phyloP scores from a whole-genome alignment of 495 filamentous ascomycete species.

The Hamigera avellanea region DNA sequence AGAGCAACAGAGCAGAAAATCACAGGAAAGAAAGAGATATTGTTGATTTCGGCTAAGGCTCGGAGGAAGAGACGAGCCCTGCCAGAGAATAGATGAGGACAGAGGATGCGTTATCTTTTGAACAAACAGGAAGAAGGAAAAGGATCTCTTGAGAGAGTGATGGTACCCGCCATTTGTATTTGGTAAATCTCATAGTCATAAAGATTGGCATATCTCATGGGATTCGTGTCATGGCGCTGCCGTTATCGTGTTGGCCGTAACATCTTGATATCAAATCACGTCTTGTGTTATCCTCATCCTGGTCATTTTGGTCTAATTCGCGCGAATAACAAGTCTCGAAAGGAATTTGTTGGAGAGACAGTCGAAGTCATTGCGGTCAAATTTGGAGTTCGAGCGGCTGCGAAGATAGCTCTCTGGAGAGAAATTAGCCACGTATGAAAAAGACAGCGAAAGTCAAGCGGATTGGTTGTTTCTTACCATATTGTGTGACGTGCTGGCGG shows the following conservation, averaged over 20 bases:
- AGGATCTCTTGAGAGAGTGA: slow-evolving; percentile 5
- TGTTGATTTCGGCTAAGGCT: background rate
- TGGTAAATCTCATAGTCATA: slow-evolving; percentile 16
- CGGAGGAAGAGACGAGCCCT: too few relatives aligned
- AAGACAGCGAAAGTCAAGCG: background rate
- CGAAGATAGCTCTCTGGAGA: slow-evolving; percentile 48
- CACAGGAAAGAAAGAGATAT: slow-evolving; percentile 13
- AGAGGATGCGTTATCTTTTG: background rate
- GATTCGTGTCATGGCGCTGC: slow-evolving; percentile 11
- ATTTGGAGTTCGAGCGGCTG: slow-evolving; percentile 50
- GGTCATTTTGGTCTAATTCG: slow-evolving; percentile 49
- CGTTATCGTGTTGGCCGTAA: slow-evolving; percentile 13
- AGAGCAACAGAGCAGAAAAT: slow-evolving; percentile 6
- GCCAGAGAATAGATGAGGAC: background rate
- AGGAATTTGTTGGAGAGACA: slow-evolving; percentile 90
- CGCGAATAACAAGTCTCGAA: slow-evolving; percentile 85
- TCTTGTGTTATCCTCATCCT: slow-evolving; percentile 1
- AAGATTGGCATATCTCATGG: slow-evolving; percentile 18
- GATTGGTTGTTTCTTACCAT: slow-evolving; percentile 50
- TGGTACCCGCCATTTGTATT: slow-evolving; percentile 9
- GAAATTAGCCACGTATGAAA: slow-evolving; percentile 13
- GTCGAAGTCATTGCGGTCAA: slow-evolving; percentile 84
- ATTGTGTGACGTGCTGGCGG: slow-evolving; percentile 72
- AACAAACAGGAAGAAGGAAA: slow-evolving; percentile 8
- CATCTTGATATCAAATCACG: slow-evolving; percentile 4